A percentile compares a stretch with the other conserved stretches of the same genome.
These are phyloP conservation scores for Oryza glaberrima DNA, from an alignment of 176 grass and related monocot species.

Conservation along the genomic window DNA sequence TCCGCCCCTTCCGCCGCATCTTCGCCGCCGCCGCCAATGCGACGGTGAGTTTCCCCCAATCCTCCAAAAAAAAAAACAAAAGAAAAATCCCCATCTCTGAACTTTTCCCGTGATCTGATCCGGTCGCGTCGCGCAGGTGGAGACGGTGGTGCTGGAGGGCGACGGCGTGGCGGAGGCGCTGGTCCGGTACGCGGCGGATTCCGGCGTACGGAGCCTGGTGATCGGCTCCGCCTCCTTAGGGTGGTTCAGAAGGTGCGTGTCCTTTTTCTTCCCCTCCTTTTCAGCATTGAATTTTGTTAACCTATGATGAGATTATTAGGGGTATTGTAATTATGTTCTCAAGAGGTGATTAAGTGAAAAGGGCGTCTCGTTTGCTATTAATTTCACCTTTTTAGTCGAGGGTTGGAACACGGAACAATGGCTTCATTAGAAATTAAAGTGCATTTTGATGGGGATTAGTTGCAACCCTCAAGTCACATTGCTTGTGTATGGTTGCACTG, in stretches of 20 bases:
- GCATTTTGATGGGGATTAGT: neutral
- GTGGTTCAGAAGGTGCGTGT: slow-evolving; percentile 58
- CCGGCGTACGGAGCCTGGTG: slow-evolving; percentile 71
- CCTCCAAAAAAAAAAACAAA: no score
- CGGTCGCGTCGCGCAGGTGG: slow-evolving; percentile 45
- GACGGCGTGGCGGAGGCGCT: slow-evolving; percentile 64
- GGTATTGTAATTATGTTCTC: neutral
- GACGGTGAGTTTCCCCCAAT: slow-evolving; percentile 40
- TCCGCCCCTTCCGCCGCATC: slow-evolving; percentile 58
- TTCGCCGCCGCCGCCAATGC: slow-evolving; percentile 53
- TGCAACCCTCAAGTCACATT: neutral
- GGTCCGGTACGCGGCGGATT: slow-evolving; percentile 56
- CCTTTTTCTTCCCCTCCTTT: neutral
- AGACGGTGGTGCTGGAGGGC: slow-evolving; percentile 75
- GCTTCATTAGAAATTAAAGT: slow-evolving; percentile 21
- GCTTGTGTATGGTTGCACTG: slow-evolving; percentile 26
- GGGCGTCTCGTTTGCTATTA: slow-evolving; percentile 28
- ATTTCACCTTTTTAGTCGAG: slow-evolving; percentile 29
- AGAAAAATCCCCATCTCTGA: neutral
- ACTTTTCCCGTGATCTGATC: neutral
- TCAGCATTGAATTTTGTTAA: neutral
- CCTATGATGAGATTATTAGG: neutral
- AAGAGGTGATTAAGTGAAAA: neutral
- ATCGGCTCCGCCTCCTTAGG: slow-evolving; percentile 58
- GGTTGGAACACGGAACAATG: neutral